Percentiles rank a stretch among this genome's conserved stretches.
These are phyloP conservation scores for Leishmania mexicana DNA, from an alignment of 208 protist genomes.

Conservation along the genomic window DNA sequence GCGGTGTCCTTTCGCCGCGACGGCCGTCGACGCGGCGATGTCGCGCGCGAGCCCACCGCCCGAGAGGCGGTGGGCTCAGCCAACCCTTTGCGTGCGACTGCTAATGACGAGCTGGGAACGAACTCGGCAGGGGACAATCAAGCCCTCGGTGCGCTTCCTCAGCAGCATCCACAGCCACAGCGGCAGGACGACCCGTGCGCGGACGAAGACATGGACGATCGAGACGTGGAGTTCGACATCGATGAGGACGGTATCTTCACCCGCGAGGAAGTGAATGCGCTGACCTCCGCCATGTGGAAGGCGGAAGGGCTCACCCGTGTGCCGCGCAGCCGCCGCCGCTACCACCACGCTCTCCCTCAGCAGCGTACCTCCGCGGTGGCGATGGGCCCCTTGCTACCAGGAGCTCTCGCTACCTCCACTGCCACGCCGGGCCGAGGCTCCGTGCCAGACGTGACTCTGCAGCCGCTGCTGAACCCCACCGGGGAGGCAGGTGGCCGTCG, in stretches of 20 bases:
- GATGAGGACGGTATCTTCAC: constrained; percentile 21
- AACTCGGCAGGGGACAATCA: not conserved
- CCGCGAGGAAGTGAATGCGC: constrained; percentile 15
- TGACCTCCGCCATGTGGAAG: constrained; percentile 35
- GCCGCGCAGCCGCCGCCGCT: not conserved
- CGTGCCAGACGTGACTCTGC: not conserved
- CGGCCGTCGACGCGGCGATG: not conserved
- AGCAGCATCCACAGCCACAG: not conserved
- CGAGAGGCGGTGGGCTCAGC: not conserved
- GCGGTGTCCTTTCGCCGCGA: not conserved
- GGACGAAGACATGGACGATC: constrained; percentile 2
- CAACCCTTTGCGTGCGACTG: not conserved
- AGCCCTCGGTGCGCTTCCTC: too few relatives aligned
- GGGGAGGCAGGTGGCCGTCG: not conserved
- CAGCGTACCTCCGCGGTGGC: not conserved
- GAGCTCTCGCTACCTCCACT: not conserved
- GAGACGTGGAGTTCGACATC: not conserved
- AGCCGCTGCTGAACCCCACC: not conserved
- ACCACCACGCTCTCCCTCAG: not conserved
- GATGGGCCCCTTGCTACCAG: not conserved
- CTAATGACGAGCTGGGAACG: not conserved
- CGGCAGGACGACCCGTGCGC: not conserved
- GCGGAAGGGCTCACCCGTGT: constrained; percentile 30
- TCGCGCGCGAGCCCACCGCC: not conserved
- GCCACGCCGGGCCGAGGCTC: not conserved